Base-by-base conservation (phyloP, 1,284 basidiomycete species). In the Microstroma glucosiphilum region DNA sequence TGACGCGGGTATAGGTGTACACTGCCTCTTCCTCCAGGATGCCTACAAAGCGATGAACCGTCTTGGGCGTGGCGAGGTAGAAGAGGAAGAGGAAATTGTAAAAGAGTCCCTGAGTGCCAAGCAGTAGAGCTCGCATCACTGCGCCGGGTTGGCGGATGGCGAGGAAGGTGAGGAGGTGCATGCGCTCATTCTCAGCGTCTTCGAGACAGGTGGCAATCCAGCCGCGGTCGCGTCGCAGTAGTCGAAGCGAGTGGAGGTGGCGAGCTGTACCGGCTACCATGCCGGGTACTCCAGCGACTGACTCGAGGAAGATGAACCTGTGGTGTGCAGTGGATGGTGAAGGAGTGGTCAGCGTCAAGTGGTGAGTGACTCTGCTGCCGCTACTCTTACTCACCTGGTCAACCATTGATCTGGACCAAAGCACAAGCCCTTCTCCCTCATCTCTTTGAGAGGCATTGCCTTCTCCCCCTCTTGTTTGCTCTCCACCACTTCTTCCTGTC, bases 21-120 rank as follows among this genome's bases (percentile, higher is more conserved):
- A 94, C 91, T 3, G 93, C 93, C 80, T 97, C 92, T 82, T 97
- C 93, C 76, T 97, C 94, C 9, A 98, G 83, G 74, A 91, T 83
- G n/a, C 85, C 94, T 54, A 97, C 93, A 78, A 97, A 97, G 40
- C 94, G 89, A 80, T 97, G 94, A 67, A 90, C 91, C 0, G 86
- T 85, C 60, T 83, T 83, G 0, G 94, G 94, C 0, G 90, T 89
- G 56, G 93, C 69, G 60, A 93, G 79, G 79, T 94, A 96, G 60
- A 67, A 69, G 25, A 87, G 85, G 40, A 92, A 77, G 84, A 72
- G 65, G 64, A 69, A 64, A 62, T 63, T 70, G 60, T 61, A 69
- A n/a, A 74, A 72, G 25, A 75, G 64, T n/a, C 68, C 71, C 73
- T 98, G 94, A 1, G 91, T 90, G 40, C 86, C 89, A 51, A 96